Conservation (phyloP, 2,329 filamentous ascomycete genomes). For the Ophiocordyceps camponoti-leonardi region DNA sequence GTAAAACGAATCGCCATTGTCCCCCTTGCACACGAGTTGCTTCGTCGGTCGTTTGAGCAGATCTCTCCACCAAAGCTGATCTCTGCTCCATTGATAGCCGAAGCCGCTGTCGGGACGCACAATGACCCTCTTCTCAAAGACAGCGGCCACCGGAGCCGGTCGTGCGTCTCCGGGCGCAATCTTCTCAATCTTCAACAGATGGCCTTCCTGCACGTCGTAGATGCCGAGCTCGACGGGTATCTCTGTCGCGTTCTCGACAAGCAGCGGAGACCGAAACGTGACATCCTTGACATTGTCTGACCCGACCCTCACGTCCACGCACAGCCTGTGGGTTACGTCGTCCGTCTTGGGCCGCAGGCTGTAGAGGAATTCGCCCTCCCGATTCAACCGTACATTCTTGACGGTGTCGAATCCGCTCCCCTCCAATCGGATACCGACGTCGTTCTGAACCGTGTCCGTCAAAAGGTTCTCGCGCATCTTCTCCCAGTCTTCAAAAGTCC, state of each 20-base stretch:
- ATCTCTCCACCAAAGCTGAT: constrained; percentile 85
- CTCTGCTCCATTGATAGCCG: constrained; percentile 86
- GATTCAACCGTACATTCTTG: constrained; percentile 72
- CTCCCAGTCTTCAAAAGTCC: constrained; percentile 94
- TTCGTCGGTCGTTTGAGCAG: constrained; percentile 68
- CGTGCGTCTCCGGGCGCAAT: constrained; percentile 81
- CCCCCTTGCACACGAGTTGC: constrained; percentile 77
- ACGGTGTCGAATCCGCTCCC: constrained; percentile 88
- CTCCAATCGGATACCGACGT: constrained; percentile 71
- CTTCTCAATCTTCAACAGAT: constrained; percentile 94
- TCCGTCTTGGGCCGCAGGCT: constrained; percentile 77
- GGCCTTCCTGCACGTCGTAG: constrained; percentile 71
- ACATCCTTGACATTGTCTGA: constrained; percentile 96
- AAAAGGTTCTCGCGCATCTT: constrained; percentile 89
- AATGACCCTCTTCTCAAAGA: constrained; percentile 74
- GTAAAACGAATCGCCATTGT: constrained; percentile 81
- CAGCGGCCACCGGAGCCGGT: constrained; percentile 82
- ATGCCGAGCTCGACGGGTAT: constrained; percentile 90
- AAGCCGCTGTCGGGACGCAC: constrained; percentile 90
- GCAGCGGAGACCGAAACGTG: constrained; percentile 76
- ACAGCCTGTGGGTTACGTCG: constrained; percentile 67
- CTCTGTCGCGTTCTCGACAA: constrained; percentile 92
- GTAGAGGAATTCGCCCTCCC: constrained; percentile 89
- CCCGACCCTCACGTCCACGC: constrained; percentile 85
- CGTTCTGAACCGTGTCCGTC: constrained; percentile 62